Conservation (phyloP, 2,329 filamentous ascomycete genomes). For the Didymella lethalis region DNA sequence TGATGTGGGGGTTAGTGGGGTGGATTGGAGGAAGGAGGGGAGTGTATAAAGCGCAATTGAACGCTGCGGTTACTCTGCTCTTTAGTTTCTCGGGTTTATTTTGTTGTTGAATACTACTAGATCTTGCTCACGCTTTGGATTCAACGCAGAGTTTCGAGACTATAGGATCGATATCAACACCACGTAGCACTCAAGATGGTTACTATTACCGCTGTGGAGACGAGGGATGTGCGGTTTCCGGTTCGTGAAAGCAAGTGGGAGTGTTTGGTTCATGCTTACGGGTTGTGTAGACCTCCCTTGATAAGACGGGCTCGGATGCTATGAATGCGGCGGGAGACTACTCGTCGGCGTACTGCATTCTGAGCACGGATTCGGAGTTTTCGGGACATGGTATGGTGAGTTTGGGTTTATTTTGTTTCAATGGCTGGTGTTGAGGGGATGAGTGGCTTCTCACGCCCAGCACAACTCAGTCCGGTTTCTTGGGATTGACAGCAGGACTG, state of each 20-base stretch:
- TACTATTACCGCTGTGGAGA: slow-evolving; percentile 56
- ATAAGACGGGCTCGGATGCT: slow-evolving; percentile 95
- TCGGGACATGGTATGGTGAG: slow-evolving; percentile 80
- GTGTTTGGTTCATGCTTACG: not conserved
- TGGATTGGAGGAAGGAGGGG: too few species aligned
- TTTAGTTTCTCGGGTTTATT: too few species aligned
- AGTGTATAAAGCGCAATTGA: too few species aligned
- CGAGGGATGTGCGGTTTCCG: slow-evolving; percentile 60
- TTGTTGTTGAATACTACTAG: too few species aligned
- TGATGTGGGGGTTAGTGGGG: slow-evolving; percentile 10
- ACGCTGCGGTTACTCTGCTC: too few species aligned
- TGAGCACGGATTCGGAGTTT: slow-evolving; percentile 77
- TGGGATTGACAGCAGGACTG: not conserved
- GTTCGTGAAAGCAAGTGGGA: slow-evolving; percentile 37
- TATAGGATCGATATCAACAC: not conserved
- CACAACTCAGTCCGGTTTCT: not conserved
- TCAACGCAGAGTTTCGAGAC: too few species aligned
- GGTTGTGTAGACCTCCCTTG: slow-evolving; percentile 74
- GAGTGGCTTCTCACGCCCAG: not conserved
- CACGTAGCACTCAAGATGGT: slow-evolving; percentile 49
- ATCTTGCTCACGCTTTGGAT: too few species aligned
- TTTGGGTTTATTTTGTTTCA: not conserved
- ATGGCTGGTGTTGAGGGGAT: not conserved
- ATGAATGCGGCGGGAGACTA: slow-evolving; percentile 97
- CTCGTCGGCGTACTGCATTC: slow-evolving; percentile 91